Base-by-base conservation (phyloP, 371 early-diverging fungal species). In the Mortierella sp. region DNA sequence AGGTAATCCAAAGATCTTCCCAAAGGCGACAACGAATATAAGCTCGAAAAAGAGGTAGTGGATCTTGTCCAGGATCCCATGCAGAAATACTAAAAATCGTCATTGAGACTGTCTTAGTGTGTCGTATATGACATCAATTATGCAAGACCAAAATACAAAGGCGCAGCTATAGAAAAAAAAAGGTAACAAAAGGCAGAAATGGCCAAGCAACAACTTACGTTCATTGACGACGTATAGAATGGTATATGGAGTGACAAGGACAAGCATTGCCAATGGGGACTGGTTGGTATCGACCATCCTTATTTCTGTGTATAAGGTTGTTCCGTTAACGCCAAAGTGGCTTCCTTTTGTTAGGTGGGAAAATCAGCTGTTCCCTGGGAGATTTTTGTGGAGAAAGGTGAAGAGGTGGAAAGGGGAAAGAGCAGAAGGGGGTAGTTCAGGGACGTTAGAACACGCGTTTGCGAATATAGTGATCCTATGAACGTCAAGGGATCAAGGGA, bases 31-130 rank as follows among this genome's bases (percentile, higher is more conserved):
- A n/a, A 84, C 66, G 55, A 87, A 81, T 32, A 88, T 69, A 30
- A 87, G 76, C 69, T 88, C 87, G 61, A 88, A 84, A 51, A 88
- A 81, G 22, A 78, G 68, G 55, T 85, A 87, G 55, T 88, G 88
- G 43, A 88, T 66, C 37, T 78, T 78, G 75, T 88, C 88, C 45
- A 88, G 71, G 24, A 72, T 43, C 3, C 77, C 77, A 47, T 77
- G 67, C 9, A 77, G 65, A 47, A 77, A 68, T 26, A 77, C 77
- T 77, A 64, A 26, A 2, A 24, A 30, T 14, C n/a, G n/a, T n/a
- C n/a, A n/a, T n/a, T n/a, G n/a, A n/a, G n/a, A n/a, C n/a, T n/a
- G n/a, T n/a, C n/a, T n/a, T n/a, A n/a, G n/a, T n/a, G n/a, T n/a
- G n/a, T n/a, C n/a, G 30, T 30, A 30, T 4, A 43, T 43, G 43